A percentile compares a stretch with the other conserved stretches of the same genome.
phyloP scores from a whole-genome alignment of 2,329 filamentous ascomycete genomes.

The Aspergillus transmontanensis region DNA sequence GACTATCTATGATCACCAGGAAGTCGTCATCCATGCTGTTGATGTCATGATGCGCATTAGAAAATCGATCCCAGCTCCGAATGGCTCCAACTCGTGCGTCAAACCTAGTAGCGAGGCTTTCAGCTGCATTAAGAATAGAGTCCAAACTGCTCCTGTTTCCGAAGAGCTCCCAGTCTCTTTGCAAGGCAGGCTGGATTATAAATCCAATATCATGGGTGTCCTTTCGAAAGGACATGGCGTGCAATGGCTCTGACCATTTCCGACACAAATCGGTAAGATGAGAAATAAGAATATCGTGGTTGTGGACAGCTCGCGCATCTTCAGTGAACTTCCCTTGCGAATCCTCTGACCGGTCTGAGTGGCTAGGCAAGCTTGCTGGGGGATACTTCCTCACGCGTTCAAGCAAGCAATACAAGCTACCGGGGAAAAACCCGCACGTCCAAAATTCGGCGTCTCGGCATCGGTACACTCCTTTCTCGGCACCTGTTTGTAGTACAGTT shows the following conservation, averaged over 20 bases:
- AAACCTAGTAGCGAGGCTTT: constrained; percentile 36
- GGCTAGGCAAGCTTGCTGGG: background rate
- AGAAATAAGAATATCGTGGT: background rate
- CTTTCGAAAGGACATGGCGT: constrained; percentile 37
- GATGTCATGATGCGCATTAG: constrained; percentile 22
- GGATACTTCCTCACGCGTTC: background rate
- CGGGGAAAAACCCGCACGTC: background rate
- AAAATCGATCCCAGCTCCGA: constrained; percentile 32
- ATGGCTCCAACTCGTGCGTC: constrained; percentile 43
- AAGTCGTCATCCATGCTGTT: constrained; percentile 40
- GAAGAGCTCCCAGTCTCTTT: constrained; percentile 52
- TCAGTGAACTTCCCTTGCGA: background rate
- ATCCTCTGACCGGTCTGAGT: background rate
- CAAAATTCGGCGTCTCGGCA: background rate
- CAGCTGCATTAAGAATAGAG: constrained; percentile 16
- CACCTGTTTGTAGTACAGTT: background rate
- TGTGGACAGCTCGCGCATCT: background rate
- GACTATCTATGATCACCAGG: constrained; percentile 48
- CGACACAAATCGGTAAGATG: constrained; percentile 6
- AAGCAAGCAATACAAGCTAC: background rate
- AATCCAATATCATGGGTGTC: constrained; percentile 60
- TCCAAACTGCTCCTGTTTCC: constrained; percentile 16
- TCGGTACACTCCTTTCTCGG: background rate
- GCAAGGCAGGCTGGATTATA: constrained; percentile 53
- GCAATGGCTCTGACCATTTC: constrained; percentile 20